Evolutionary conservation across 352 stramenopile genomes (phyloP), one percentile per base, ranked within the genome.

Genomic region (Globisporangium cylindrosporum): DNA sequence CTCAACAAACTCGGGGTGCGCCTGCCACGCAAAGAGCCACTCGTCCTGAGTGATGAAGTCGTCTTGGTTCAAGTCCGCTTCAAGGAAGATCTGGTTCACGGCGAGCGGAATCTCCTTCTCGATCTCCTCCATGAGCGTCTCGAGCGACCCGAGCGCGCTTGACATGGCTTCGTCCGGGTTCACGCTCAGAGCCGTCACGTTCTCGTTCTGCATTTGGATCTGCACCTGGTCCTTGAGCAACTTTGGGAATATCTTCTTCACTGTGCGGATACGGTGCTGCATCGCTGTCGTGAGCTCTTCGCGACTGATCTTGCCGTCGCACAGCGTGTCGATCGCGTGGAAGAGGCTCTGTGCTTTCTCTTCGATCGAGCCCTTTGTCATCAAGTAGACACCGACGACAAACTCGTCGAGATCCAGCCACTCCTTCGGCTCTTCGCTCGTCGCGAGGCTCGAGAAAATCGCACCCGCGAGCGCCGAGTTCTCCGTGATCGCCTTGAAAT

Each of bases 31-130:
- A 34, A 90, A 89, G n/a, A 93, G 69, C 87, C 87, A 94, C 69
- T 94, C 87, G 49, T 93, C 75, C 60, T 92, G 76, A 1, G 78
- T 76, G 68, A 94, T 94, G 59, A 84, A 90, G 67, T 92, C 85
- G 63, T 92, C 84, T 64, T 92, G 82, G 43, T 93, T 82, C 20
- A 92, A 68, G 51, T 92, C 83, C 4, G 83, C 85, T 68, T 93
- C 83, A 27, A 82, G 71, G 67, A 94, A 94, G 25, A 94, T 90
- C 73, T 93, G 87, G 71, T 93, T 92, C 56, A 94, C 87, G 7
- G 87, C 87, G 8, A 94, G 72, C 4, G 87, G 87, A 24, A 94
- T 94, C 55, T 94, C 87, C 18, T 86, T 78, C 65, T 94, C 87
- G 48, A 94, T 88, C 54, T 92, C 83, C 43, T 83, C 76, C 80